phyloP scores from a whole-genome alignment of 1,284 basidiomycete species.

The Athelia psychrophila region DNA sequence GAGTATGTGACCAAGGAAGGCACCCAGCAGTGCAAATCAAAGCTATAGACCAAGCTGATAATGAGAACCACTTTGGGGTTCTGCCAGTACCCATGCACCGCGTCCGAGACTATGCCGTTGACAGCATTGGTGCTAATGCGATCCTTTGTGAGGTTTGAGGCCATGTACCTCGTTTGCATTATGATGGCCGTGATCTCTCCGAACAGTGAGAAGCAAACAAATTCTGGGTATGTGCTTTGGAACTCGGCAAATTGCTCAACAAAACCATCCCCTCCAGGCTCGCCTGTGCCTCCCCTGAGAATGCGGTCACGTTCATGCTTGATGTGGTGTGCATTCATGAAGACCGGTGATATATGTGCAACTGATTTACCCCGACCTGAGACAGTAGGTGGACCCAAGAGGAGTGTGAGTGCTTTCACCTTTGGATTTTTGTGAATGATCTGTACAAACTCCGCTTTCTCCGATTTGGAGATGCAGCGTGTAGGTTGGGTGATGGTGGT shows the following conservation, averaged over 20 bases:
- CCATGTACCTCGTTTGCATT: constrained; percentile 23
- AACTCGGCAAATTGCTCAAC: constrained; percentile 6
- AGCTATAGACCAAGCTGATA: constrained; percentile 16
- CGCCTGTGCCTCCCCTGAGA: neutral
- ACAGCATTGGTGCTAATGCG: constrained; percentile 13
- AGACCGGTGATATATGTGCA: constrained; percentile 18
- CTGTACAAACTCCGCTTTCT: constrained; percentile 11
- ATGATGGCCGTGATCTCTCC: constrained; percentile 21
- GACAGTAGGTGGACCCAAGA: constrained; percentile 19
- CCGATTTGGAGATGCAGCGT: constrained; percentile 7
- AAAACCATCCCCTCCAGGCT: neutral
- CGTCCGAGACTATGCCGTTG: constrained; percentile 30
- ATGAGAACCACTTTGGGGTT: constrained; percentile 18
- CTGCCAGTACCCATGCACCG: constrained; percentile 23
- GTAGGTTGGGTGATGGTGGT: constrained; percentile 12
- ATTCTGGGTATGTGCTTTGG: constrained; percentile 9
- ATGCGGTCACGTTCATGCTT: constrained; percentile 15
- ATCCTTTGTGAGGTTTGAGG: constrained; percentile 17
- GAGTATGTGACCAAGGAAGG: constrained; percentile 24
- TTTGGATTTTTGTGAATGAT: constrained; percentile 17
- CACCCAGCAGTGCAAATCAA: constrained; percentile 20
- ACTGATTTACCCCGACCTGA: constrained; percentile 22
- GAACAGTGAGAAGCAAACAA: constrained; percentile 12
- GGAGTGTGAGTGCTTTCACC: constrained; percentile 15
- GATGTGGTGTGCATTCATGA: constrained; percentile 20